Conservation (phyloP, 208 protist genomes). For the Naegleria fowleri region DNA sequence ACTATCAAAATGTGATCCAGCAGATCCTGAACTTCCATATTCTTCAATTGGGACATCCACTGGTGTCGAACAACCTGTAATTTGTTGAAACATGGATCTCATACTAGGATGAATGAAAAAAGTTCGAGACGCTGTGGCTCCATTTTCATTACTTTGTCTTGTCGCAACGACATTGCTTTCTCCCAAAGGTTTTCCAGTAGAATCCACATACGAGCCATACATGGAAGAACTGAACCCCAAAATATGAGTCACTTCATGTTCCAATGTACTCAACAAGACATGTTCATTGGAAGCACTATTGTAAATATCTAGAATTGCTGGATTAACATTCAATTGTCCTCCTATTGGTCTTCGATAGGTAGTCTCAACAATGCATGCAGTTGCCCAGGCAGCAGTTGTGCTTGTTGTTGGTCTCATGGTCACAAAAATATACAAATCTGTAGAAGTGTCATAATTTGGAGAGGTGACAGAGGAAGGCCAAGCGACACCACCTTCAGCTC, state of each 20-base stretch:
- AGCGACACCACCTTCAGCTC: background rate
- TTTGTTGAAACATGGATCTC: background rate
- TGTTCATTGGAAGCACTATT: background rate
- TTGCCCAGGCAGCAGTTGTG: background rate
- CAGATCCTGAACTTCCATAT: background rate
- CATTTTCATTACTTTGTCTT: background rate
- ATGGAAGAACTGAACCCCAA: background rate
- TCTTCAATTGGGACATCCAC: background rate
- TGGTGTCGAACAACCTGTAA: background rate
- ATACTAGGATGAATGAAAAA: background rate
- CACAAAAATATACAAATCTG: background rate
- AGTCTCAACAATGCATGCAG: background rate
- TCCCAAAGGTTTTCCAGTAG: background rate
- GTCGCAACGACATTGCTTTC: background rate
- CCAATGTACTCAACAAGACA: background rate
- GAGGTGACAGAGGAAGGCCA: background rate
- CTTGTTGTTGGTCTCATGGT: background rate
- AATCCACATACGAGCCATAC: background rate
- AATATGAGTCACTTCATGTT: slow-evolving; percentile 14
- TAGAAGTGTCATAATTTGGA: background rate
- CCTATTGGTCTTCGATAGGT: background rate
- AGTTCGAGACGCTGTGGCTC: background rate
- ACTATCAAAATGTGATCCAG: background rate
- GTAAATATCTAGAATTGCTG: background rate
- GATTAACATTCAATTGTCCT: background rate